phyloP scores from a whole-genome alignment of 768 basidiomycete species.

The Kwoniella dendrophila region DNA sequence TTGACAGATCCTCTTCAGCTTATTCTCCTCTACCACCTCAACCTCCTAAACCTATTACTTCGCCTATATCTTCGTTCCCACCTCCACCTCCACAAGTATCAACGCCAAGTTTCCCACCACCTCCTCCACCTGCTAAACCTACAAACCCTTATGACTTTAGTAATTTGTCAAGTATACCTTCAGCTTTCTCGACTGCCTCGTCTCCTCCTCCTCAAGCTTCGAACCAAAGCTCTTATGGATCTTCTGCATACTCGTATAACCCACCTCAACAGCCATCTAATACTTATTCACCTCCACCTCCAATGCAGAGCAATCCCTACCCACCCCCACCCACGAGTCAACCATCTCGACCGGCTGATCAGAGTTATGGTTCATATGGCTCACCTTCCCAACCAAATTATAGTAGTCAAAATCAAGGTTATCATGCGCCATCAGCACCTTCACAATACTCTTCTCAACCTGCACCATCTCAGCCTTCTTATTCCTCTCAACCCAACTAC shows the following conservation, averaged over 20 bases:
- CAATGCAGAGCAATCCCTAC: constrained; percentile 20
- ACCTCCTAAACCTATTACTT: constrained; percentile 8
- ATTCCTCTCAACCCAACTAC: constrained; percentile 19
- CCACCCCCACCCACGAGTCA: constrained; percentile 37
- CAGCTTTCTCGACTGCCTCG: constrained; percentile 38
- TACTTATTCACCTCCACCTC: neutral
- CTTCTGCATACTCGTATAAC: constrained; percentile 12
- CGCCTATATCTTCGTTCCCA: constrained; percentile 22
- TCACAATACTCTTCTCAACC: constrained; percentile 13
- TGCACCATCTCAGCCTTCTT: constrained; percentile 11
- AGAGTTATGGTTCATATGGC: constrained; percentile 21
- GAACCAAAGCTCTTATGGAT: constrained; percentile 9
- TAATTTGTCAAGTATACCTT: constrained; percentile 38
- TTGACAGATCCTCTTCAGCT: constrained; percentile 20
- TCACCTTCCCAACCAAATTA: constrained; percentile 6
- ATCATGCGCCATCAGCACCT: constrained; percentile 17
- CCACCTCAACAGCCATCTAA: neutral
- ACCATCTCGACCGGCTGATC: neutral
- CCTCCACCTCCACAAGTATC: constrained; percentile 25
- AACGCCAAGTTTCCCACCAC: constrained; percentile 28
- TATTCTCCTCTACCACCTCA: constrained; percentile 24
- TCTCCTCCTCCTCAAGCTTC: constrained; percentile 63
- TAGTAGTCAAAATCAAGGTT: constrained; percentile 3
- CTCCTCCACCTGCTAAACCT: constrained; percentile 60
- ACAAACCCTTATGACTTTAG: constrained; percentile 52